Base-by-base conservation (phyloP, 202 grass and related monocot genomes). In the Tripidium arundinaceum region DNA sequence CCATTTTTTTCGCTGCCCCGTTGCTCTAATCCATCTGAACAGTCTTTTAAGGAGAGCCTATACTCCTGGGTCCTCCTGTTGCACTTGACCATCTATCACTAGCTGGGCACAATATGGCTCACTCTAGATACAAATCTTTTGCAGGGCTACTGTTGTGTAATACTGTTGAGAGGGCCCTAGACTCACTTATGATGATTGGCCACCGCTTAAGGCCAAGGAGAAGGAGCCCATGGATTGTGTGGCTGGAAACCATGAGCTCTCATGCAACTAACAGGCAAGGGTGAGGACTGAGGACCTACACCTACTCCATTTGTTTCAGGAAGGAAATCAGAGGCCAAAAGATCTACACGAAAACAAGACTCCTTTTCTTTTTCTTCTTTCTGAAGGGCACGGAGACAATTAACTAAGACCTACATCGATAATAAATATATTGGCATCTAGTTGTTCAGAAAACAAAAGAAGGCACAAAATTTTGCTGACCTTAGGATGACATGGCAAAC, bases 61-160 rank as follows among this genome's bases (percentile, higher is more conserved):
- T 72, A 49, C 13, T 66, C 69, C 71, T 86, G 86, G 42, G 37
- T 77, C 79, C 83, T 79, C 37, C 87, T 93, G 84, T 90, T 90
- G 34, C 74, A 55, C 58, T 85, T 87, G 78, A 74, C 83, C 79
- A 73, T 36, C 61, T 55, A 61, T 88, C 68, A 76, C 77, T 72
- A 66, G 71, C 74, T 90, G 78, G 75, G 65, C 33, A 66, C 36
- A 52, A 70, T 62, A 52, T 54, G 75, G 62, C 81, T 88, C 75
- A 15, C 62, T 61, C 76, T 76, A 80, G 77, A 81, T 83, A 60
- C 82, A 90, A 88, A 93, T 87, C 79, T 88, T 74, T 74, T 50
- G 72, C 72, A 81, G 39, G 65, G 67, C 86, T 88, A 79, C 86
- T 81, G 60, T 81, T 83, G 52, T 86, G 28, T 65, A 58, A 82